Base-by-base conservation (phyloP, 495 filamentous ascomycete genomes). In the Aspergillus haitiensis region DNA sequence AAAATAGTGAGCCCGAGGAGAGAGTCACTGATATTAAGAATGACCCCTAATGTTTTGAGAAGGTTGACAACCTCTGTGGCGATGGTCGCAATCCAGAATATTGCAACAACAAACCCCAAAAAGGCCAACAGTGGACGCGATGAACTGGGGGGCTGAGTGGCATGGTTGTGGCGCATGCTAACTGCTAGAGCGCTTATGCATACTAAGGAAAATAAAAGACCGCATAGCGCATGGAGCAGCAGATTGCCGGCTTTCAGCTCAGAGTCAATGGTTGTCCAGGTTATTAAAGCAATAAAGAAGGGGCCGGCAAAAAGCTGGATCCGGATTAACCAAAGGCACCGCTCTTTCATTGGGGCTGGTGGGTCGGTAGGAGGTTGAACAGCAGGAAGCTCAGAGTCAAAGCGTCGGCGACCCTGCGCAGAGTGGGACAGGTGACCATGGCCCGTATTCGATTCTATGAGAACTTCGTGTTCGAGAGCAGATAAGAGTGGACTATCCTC, bases 1-100 rank as follows among this genome's bases (percentile, higher is more conserved):
- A 99, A 99, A 47, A 99, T 85, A 33, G 95, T 99, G 40, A 99
- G 81, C 1, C 95, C 95, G 4, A 99, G 79, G 60, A 99, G 93
- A 7, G 95, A 96, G 77, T 99, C 94, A 31, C 89, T 93, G 64
- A 99, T 98, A 64, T 88, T 85, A 21, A 97, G 74, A 36, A 99
- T 92, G 9, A 98, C 91, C 5, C 95, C 95, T 16, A 99, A 76
- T 3, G 95, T 89, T 71, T 98, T 98, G 37, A 99, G 83, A 18
- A 97, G 88, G 40, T 90, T 92, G 7, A 99, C 95, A 13, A 99
- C 95, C 73, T 99, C 95, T 27, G 90, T 90, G 12, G 95, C 95
- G 48, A 99, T 91, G 11, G 92, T 96, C 18, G 88, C 91, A 61
- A 99, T 98, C 95, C 95, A 99, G 27, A 90, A 86, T 27, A 98